A percentile compares a stretch with the other conserved stretches of the same genome.
phyloP scores from a whole-genome alignment of 345 rosid species.

The Sapria himalayana region DNA sequence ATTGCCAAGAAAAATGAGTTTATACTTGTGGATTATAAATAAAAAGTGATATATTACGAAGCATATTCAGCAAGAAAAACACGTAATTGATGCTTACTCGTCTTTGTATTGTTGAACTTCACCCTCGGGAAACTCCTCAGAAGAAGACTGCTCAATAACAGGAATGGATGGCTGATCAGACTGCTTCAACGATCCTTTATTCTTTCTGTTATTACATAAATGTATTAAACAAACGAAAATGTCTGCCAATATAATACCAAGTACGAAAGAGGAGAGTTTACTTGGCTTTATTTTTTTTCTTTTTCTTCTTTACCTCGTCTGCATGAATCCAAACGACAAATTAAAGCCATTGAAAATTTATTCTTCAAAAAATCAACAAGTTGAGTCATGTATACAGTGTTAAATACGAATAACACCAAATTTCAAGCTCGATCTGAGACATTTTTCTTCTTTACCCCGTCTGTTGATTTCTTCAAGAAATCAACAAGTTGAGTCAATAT shows the following conservation, averaged over 20 bases:
- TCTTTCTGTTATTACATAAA: slow-evolving; percentile 32
- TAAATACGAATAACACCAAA: background rate
- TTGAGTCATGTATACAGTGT: slow-evolving; percentile 8
- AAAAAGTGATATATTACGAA: too few species aligned
- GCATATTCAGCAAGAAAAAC: too few species aligned
- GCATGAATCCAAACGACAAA: slow-evolving; percentile 7
- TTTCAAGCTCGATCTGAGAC: too few species aligned
- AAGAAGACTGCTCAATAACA: slow-evolving; percentile 53
- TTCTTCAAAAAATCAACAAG: too few species aligned
- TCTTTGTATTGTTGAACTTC: slow-evolving; percentile 92
- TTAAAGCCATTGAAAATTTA: background rate
- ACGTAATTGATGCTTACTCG: slow-evolving; percentile 50
- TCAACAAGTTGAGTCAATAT: too few species aligned
- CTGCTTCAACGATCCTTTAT: slow-evolving; percentile 57
- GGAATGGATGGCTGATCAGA: slow-evolving; percentile 81
- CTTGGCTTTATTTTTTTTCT: slow-evolving; percentile 96
- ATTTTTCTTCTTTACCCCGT: too few species aligned
- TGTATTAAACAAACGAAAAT: background rate
- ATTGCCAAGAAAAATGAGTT: too few species aligned
- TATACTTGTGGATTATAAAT: too few species aligned
- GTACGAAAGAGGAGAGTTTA: slow-evolving; percentile 17
- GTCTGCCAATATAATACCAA: background rate
- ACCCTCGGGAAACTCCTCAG: slow-evolving; percentile 93
- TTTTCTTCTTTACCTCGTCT: slow-evolving; percentile 70
- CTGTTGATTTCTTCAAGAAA: too few species aligned